Percentiles rank a stretch among this genome's conserved stretches.
Conservation (phyloP, 257 asterid species). For the Salvia hispanica region DNA sequence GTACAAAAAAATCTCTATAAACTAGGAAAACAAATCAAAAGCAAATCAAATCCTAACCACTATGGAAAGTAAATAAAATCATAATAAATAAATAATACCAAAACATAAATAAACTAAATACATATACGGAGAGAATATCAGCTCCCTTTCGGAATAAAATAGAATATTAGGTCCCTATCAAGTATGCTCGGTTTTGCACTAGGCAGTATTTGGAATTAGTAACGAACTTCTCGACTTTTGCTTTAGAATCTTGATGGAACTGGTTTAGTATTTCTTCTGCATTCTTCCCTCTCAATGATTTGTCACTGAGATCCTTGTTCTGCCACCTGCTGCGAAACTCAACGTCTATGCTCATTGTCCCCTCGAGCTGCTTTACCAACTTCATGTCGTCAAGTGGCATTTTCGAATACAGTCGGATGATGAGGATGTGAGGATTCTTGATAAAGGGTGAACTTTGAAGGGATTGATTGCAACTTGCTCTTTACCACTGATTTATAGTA, state of each 20-base stretch:
- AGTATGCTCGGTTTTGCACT: conserved; percentile 33
- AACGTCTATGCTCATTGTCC: conserved; percentile 40
- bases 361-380: conserved; percentile 32
- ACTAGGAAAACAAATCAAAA: too few species aligned
- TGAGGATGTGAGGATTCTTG: neutral
- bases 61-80: too few species aligned
- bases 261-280: conserved; percentile 1
- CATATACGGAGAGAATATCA: too few species aligned
- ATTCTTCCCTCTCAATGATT: conserved; percentile 33
- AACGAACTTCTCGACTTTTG: conserved; percentile 34
- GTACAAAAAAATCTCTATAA: too few species aligned
- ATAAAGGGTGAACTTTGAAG: too few species aligned
- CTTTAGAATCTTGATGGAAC: conserved; percentile 28
- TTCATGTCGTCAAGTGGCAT: neutral
- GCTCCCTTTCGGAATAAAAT: too few species aligned
- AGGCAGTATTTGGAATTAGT: conserved; percentile 25
- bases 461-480: too few species aligned
- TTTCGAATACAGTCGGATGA: neutral
- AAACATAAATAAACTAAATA: too few species aligned
- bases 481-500: too few species aligned
- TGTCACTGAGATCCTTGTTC: conserved; percentile 40
- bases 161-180: too few species aligned
- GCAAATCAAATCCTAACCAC: too few species aligned
- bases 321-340: conserved; percentile 45
- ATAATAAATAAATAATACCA: too few species aligned